Conservation (phyloP, 306 rosid genomes). For the Nissolia schottii region DNA sequence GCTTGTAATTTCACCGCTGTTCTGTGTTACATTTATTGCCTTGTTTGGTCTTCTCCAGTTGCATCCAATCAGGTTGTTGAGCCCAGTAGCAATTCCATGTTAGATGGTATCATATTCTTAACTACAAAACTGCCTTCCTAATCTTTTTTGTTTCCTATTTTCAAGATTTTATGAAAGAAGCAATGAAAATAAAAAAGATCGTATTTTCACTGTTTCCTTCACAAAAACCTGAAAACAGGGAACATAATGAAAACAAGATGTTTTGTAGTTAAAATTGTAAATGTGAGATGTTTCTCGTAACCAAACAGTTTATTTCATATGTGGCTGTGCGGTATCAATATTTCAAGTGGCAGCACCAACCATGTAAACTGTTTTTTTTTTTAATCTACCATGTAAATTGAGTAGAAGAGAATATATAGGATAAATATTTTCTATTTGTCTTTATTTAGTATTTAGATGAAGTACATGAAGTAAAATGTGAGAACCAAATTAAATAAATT, state of each 20-base stretch:
- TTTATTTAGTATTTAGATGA: constrained; percentile 8
- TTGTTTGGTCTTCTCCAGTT: constrained; percentile 4
- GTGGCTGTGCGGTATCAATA: background rate
- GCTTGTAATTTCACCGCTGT: background rate
- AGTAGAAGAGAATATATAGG: background rate
- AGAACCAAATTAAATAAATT: background rate
- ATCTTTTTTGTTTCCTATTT: too few relatives aligned
- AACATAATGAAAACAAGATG: too few relatives aligned
- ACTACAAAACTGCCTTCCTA: too few relatives aligned
- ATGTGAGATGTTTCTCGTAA: too few relatives aligned
- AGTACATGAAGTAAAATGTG: background rate
- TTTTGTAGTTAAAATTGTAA: too few relatives aligned
- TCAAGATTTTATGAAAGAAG: too few relatives aligned
- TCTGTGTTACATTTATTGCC: background rate
- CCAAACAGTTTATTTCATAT: too few relatives aligned
- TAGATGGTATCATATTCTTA: background rate
- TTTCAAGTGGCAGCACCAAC: background rate
- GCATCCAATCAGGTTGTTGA: background rate
- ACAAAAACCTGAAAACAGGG: too few relatives aligned
- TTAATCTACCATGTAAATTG: background rate
- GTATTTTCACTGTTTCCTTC: too few relatives aligned
- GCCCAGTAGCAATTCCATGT: background rate
- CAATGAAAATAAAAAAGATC: too few relatives aligned
- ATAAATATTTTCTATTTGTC: background rate
- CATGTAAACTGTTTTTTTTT: constrained; percentile 1